phyloP scores from a whole-genome alignment of 2,329 filamentous ascomycete species.

The Curvularia lunata region DNA sequence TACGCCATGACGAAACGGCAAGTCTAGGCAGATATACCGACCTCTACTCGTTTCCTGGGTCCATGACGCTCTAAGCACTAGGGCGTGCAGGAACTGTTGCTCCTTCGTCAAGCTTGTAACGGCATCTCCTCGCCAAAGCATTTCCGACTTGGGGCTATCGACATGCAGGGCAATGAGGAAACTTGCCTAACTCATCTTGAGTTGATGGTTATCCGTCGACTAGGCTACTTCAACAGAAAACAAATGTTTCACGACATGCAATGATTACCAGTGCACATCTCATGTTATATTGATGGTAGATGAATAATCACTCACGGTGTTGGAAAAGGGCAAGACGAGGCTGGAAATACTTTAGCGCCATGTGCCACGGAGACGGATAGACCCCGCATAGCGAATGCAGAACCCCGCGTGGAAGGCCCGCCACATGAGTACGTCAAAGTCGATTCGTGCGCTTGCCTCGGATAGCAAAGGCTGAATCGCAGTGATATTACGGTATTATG shows the following conservation, averaged over 20 bases:
- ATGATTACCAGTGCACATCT: background rate
- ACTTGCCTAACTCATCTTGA: background rate
- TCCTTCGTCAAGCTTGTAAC: constrained; percentile 11
- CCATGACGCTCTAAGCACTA: constrained; percentile 21
- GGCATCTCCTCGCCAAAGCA: constrained; percentile 34
- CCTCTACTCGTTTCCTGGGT: constrained; percentile 25
- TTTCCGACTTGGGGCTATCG: constrained; percentile 33
- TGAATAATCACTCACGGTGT: background rate
- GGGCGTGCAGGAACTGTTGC: constrained; percentile 14
- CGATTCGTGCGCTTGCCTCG: constrained; percentile 1
- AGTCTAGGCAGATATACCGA: constrained; percentile 25
- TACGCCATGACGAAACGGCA: background rate
- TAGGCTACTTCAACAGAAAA: background rate
- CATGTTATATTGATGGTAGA: background rate
- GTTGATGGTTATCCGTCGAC: background rate
- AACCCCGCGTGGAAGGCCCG: constrained; percentile 16
- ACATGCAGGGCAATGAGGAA: constrained; percentile 19
- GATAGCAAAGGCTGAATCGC: constrained; percentile 8
- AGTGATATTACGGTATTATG: background rate
- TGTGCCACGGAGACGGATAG: constrained; percentile 10
- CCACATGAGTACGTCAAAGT: constrained; percentile 10
- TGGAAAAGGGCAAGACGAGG: background rate
- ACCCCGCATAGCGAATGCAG: constrained; percentile 26
- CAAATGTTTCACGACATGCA: background rate
- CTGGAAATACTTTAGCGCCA: constrained; percentile 26